Evolutionary conservation across 192 early-diverging fungal species (phyloP).

Genomic region (Dispira parvispora): DNA sequence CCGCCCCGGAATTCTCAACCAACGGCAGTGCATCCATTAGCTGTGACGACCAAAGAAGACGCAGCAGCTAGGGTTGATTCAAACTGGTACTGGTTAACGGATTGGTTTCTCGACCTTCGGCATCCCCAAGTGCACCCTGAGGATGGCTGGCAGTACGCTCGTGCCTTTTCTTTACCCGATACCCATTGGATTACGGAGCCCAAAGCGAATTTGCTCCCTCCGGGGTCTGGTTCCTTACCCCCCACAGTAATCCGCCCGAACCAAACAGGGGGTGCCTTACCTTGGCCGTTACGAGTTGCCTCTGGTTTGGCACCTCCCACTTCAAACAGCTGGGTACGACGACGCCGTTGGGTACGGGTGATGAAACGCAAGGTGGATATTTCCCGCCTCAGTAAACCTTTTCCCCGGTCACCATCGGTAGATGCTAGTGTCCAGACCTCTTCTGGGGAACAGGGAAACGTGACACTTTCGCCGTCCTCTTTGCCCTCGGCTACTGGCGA

Average conservation of each 20-base stretch:
- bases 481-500: no score
- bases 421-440: no score
- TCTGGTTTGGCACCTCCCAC: conserved; percentile 18
- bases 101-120: conserved; percentile 53
- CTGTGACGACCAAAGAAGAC: neutral
- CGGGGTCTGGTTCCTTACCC: neutral
- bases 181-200: conserved; percentile 28
- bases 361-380: conserved; percentile 49
- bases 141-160: conserved; percentile 61
- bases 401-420: no score
- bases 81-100: conserved; percentile 67
- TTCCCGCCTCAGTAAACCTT: no score
- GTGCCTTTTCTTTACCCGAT: conserved; percentile 34
- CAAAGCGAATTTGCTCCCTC: neutral
- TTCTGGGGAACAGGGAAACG: no score
- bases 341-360: conserved; percentile 60
- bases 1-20: neutral
- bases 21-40: neutral
- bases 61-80: neutral
- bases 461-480: no score
- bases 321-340: conserved; percentile 38
- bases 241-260: neutral
- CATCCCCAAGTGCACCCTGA: conserved; percentile 37
- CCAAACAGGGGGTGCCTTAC: no score
- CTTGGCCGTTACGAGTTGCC: neutral